Percentiles rank a stretch among this genome's conserved stretches.
phyloP scores from a whole-genome alignment of 305 asterid species.

The Stenogyne calaminthoides region DNA sequence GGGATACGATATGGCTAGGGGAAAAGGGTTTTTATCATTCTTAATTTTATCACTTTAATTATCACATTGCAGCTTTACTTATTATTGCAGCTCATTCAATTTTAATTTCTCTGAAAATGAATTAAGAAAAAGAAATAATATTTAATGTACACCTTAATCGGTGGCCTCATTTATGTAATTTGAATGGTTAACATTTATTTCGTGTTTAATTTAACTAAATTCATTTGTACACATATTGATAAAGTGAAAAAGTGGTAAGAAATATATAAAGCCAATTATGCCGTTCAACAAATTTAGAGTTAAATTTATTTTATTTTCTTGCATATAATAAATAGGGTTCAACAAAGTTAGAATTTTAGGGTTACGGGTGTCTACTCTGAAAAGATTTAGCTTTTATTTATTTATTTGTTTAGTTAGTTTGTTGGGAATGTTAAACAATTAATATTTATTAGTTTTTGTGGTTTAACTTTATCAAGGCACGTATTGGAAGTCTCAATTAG shows the following conservation, averaged over 20 bases:
- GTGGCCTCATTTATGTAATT: constrained; percentile 22
- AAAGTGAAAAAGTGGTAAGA: not conserved
- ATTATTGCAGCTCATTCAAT: constrained; percentile 21
- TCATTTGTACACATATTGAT: not conserved
- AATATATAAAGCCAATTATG: not conserved
- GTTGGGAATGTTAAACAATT: constrained; percentile 32
- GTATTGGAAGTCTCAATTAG: constrained; percentile 40
- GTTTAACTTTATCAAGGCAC: constrained; percentile 38
- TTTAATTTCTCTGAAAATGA: not conserved
- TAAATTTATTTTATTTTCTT: not conserved
- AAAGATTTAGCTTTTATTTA: constrained; percentile 21
- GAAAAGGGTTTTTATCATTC: constrained; percentile 36
- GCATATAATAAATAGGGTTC: not conserved
- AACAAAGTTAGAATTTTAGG: constrained; percentile 21
- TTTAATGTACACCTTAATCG: not conserved
- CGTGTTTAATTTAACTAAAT: not conserved
- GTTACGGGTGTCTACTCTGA: constrained; percentile 28
- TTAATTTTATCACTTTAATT: constrained; percentile 46
- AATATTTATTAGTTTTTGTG: constrained; percentile 9
- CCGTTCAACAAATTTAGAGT: not conserved
- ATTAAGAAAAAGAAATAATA: not conserved
- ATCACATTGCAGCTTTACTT: constrained; percentile 50
- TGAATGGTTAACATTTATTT: not conserved
- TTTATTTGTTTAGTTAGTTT: constrained; percentile 8
- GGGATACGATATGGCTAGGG: constrained; percentile 43